Conservation (phyloP, 345 rosid species). For the Arabidopsis arenosa region DNA sequence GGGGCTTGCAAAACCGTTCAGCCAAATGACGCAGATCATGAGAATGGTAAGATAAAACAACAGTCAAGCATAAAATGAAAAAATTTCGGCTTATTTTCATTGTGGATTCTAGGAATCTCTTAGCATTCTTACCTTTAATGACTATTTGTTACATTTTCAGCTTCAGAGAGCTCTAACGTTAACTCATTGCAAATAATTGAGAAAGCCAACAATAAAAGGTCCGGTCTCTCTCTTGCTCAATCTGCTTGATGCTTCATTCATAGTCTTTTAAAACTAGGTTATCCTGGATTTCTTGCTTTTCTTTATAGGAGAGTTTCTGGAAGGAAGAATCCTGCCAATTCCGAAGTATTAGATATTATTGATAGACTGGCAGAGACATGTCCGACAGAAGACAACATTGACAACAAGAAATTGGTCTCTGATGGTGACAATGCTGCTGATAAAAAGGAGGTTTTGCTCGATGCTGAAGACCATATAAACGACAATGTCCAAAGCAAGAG, state of each 20-base stretch:
- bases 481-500: constrained; percentile 22
- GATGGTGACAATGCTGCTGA: constrained; percentile 22
- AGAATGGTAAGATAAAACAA: constrained; percentile 47
- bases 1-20: constrained; percentile 30
- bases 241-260: constrained; percentile 22
- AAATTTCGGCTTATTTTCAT: constrained; percentile 7
- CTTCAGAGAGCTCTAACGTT: constrained; percentile 36
- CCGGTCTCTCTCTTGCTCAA: constrained; percentile 14
- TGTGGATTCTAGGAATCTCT: constrained; percentile 7
- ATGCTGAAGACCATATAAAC: constrained; percentile 7
- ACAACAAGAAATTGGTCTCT: background rate
- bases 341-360: constrained; percentile 11
- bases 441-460: background rate
- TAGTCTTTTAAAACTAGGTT: background rate
- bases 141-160: constrained; percentile 41
- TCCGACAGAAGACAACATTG: background rate
- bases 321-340: background rate
- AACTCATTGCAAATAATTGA: constrained; percentile 44
- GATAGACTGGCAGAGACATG: constrained; percentile 19
- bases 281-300: constrained; percentile 7
- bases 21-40: constrained; percentile 35
- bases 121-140: constrained; percentile 2
- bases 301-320: constrained; percentile 20
- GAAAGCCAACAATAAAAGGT: constrained; percentile 53
- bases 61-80: constrained; percentile 48